A percentile compares a stretch with the other conserved stretches of the same genome.
Evolutionary conservation across 2,329 filamentous ascomycete species (phyloP).

Genomic region (Nothophaeocryptopus gaeumannii): DNA sequence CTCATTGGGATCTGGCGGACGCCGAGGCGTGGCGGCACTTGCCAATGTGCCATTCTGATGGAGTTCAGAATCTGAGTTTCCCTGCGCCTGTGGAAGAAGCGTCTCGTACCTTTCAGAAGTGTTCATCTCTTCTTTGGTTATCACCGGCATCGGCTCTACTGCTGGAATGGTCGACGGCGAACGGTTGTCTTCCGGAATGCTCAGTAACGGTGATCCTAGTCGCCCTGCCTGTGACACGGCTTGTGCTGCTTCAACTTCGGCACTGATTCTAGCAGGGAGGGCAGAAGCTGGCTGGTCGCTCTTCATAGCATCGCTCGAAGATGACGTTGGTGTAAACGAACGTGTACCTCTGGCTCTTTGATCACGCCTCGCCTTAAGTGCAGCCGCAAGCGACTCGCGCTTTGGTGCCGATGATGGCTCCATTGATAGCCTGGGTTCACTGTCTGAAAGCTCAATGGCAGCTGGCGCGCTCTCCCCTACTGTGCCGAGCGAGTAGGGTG

Average conservation of each 20-base stretch:
- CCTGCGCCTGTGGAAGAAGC: slow-evolving; percentile 28
- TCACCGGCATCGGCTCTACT: slow-evolving; percentile 22
- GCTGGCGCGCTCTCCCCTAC: slow-evolving; percentile 30
- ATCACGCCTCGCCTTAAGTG: slow-evolving; percentile 19
- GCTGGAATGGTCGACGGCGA: slow-evolving; percentile 37
- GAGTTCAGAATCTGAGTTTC: slow-evolving; percentile 2
- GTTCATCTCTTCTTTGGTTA: slow-evolving; percentile 34
- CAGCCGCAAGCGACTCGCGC: slow-evolving; percentile 15
- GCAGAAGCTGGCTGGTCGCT: slow-evolving; percentile 22
- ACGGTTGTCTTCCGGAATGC: slow-evolving; percentile 22
- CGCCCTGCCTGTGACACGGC: slow-evolving; percentile 10
- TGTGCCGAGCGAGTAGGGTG: slow-evolving; percentile 19
- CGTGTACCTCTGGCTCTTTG: background rate
- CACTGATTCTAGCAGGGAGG: slow-evolving; percentile 22
- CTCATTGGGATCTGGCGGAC: slow-evolving; percentile 2
- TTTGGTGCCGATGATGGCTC: slow-evolving; percentile 15
- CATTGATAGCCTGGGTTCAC: slow-evolving; percentile 7
- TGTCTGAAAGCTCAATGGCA: background rate
- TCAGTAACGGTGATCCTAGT: slow-evolving; percentile 12
- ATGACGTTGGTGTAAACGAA: slow-evolving; percentile 9
- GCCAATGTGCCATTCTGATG: slow-evolving; percentile 2
- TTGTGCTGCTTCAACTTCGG: slow-evolving; percentile 20
- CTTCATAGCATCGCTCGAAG: background rate
- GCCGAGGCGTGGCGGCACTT: background rate
- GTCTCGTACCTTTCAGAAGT: slow-evolving; percentile 36